Base-by-base conservation (phyloP, 2,329 filamentous ascomycete genomes). In the Stagonosporopsis tanaceti region DNA sequence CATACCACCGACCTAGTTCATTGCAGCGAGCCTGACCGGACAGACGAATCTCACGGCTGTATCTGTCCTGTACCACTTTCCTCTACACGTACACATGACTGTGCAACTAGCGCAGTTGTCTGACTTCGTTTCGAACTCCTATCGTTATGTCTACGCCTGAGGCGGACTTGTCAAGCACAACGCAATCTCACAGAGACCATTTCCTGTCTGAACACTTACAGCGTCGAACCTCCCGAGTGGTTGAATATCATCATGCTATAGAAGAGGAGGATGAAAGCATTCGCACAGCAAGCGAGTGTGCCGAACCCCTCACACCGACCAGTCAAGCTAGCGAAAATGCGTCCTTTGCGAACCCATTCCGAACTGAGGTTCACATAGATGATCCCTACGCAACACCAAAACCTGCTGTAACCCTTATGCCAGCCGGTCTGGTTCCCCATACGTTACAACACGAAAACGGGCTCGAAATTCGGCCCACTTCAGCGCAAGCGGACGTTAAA, bases 231-330 rank as follows among this genome's bases (percentile, higher is more conserved):
- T 72, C 71, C 14, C 70, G 67, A 34, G 41, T 64, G 12, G 58
- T 66, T 37, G 69, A 74, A 20, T 66, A 60, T 41, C 70, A 70
- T 17, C 55, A 64, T 34, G 62, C 73, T 34, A 75, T 76, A 51
- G 72, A 73, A 53, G 75, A 76, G 57, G 75, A 76, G 57, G 74
- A 77, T 61, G 74, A 77, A 57, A 76, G 72, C 54, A 76, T 68
- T 30, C 74, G 73, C 45, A 75, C 75, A 6, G 74, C 68, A 30
- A 77, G 74, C 59, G 76, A 78, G 52, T 69, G 71, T n/a, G 64
- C 64, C 39, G 76, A 78, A 51, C 76, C 76, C 15, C 63, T 75
- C 38, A 78, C 76, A n/a, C 76, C 76, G 12, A 72, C 64, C 4
- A 76, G 71, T 60, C 72, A 75, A 57, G 60, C 62, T 53, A 76